Conservation (phyloP, 352 stramenopile species). For the Phytophthora idaei region DNA sequence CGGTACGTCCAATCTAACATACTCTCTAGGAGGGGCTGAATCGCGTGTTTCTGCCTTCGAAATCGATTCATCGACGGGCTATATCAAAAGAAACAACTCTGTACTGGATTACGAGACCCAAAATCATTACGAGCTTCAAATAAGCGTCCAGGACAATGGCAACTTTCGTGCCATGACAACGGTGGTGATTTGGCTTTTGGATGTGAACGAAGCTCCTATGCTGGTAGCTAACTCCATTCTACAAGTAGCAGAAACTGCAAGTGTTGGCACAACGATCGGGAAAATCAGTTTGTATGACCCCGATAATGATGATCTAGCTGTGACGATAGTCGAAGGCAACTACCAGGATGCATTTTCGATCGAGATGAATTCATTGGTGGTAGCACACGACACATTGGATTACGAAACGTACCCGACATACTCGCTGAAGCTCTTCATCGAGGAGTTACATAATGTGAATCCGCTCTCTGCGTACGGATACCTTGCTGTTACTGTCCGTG, state of each 20-base stretch:
- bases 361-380: slow-evolving; percentile 8
- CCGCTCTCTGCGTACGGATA: slow-evolving; percentile 14
- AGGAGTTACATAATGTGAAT: slow-evolving; percentile 14
- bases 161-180: slow-evolving; percentile 17
- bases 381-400: slow-evolving; percentile 17
- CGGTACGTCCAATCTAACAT: slow-evolving; percentile 13
- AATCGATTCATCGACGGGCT: slow-evolving; percentile 30
- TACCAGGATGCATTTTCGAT: slow-evolving; percentile 25
- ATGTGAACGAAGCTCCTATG: slow-evolving; percentile 38
- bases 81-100: slow-evolving; percentile 22
- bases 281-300: slow-evolving; percentile 21
- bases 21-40: slow-evolving; percentile 14
- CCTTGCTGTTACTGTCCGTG: slow-evolving; percentile 19
- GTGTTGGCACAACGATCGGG: slow-evolving; percentile 16
- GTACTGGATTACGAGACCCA: slow-evolving; percentile 41
- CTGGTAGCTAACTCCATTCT: slow-evolving; percentile 18
- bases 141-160: slow-evolving; percentile 25
- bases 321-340: slow-evolving; percentile 27
- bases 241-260: slow-evolving; percentile 28
- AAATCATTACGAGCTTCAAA: slow-evolving; percentile 33
- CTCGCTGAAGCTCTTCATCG: slow-evolving; percentile 18
- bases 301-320: slow-evolving; percentile 18
- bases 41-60: slow-evolving; percentile 18
- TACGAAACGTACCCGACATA: slow-evolving; percentile 29
- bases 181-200: slow-evolving; percentile 38